Percentiles rank a stretch among this genome's conserved stretches.
phyloP scores from a whole-genome alignment of 345 rosid genomes.

The Populus nigra region DNA sequence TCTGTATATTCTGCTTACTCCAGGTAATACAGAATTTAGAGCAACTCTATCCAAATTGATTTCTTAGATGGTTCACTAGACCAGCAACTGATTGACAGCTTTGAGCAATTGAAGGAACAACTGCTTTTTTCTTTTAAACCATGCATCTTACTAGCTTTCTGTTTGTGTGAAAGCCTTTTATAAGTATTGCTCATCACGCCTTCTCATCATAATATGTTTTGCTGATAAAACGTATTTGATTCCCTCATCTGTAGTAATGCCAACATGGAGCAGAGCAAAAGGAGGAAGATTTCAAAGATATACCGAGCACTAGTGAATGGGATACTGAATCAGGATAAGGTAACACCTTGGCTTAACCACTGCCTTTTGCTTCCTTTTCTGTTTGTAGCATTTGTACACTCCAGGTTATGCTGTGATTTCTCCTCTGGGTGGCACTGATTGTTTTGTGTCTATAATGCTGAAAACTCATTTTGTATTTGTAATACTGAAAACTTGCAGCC shows the following conservation, averaged over 20 bases:
- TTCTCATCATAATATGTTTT: background rate
- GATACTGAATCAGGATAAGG: slow-evolving; percentile 63
- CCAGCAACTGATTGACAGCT: background rate
- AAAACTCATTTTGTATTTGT: background rate
- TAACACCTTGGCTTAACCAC: slow-evolving; percentile 10
- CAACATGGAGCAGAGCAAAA: slow-evolving; percentile 27
- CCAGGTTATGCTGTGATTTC: background rate
- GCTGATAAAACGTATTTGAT: slow-evolving; percentile 7
- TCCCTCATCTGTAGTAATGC: slow-evolving; percentile 22
- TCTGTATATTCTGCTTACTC: background rate
- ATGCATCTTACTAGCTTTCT: background rate
- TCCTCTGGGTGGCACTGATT: background rate
- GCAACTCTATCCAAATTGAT: background rate
- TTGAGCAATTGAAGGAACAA: background rate
- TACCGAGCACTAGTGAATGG: slow-evolving; percentile 73
- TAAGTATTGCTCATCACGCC: background rate
- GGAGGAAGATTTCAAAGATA: slow-evolving; percentile 66
- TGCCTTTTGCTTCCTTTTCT: background rate
- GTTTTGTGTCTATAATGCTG: background rate
- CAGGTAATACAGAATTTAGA: background rate
- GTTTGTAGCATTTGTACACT: background rate
- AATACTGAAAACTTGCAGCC: background rate
- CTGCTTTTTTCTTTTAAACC: background rate
- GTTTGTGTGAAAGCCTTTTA: background rate
- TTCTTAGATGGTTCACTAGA: background rate